Percentiles rank a stretch among this genome's conserved stretches.
phyloP scores from a whole-genome alignment of 2,329 filamentous ascomycete genomes.

The Alternaria consortialis region DNA sequence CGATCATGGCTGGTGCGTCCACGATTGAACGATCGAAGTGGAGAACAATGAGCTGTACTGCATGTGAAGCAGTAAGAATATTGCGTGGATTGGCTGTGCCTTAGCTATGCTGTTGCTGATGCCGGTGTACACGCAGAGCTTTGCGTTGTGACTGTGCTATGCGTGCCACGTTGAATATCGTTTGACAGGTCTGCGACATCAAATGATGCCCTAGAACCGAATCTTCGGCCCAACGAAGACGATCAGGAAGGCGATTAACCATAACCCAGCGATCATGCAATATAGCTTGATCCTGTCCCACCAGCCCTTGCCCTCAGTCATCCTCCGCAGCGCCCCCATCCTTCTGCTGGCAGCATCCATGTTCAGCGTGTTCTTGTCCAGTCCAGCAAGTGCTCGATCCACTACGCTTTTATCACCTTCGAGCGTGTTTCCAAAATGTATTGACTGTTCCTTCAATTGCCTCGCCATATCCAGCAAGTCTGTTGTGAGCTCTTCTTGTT shows the following conservation, averaged over 20 bases:
- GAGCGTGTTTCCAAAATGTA: constrained; percentile 74
- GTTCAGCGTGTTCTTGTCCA: constrained; percentile 78
- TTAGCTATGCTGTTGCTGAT: constrained; percentile 5
- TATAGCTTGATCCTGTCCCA: constrained; percentile 86
- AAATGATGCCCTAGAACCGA: constrained; percentile 67
- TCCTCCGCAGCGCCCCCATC: constrained; percentile 79
- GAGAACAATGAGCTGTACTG: constrained; percentile 10
- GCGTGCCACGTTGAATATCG: neutral
- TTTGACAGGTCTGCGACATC: neutral
- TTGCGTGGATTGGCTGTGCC: constrained; percentile 1
- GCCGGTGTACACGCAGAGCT: neutral
- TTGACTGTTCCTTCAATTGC: constrained; percentile 77
- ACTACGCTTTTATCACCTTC: constrained; percentile 79
- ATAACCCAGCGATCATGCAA: constrained; percentile 81
- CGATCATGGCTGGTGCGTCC: constrained; percentile 5
- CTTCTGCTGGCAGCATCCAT: constrained; percentile 79
- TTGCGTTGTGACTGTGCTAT: neutral
- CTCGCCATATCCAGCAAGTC: constrained; percentile 83
- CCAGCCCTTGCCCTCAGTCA: constrained; percentile 91
- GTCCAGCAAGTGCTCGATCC: constrained; percentile 73
- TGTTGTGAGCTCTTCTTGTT: constrained; percentile 83
- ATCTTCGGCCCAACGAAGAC: constrained; percentile 90
- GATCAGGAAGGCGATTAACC: constrained; percentile 78
- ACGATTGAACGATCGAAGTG: constrained; percentile 8
- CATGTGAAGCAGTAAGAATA: neutral